phyloP scores from a whole-genome alignment of 495 filamentous ascomycete species.

The Extremus antarcticus region DNA sequence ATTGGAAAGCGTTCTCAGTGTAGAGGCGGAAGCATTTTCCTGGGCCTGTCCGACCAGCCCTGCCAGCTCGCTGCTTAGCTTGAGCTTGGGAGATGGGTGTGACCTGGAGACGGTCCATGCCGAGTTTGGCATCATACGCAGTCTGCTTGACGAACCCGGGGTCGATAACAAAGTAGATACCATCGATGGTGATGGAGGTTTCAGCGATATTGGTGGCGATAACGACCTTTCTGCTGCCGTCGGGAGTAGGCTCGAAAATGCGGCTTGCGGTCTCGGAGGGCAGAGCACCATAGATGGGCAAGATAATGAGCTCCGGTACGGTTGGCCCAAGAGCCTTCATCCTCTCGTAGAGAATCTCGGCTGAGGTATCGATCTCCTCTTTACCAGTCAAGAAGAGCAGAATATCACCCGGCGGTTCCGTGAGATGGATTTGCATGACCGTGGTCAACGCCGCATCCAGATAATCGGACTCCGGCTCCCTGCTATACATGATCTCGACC shows the following conservation, averaged over 20 bases:
- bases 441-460: conserved; percentile 90
- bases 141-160: conserved; percentile 98
- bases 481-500: conserved; percentile 87
- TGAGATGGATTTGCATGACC: conserved; percentile 96
- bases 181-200: conserved; percentile 93
- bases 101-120: conserved; percentile 93
- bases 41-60: conserved; percentile 72
- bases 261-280: conserved; percentile 87
- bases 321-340: conserved; percentile 91
- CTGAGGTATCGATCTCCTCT: conserved; percentile 94
- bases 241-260: conserved; percentile 88
- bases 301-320: conserved; percentile 84
- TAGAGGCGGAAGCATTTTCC: conserved; percentile 96
- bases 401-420: conserved; percentile 83
- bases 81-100: conserved; percentile 95
- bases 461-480: conserved; percentile 93
- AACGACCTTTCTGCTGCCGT: conserved; percentile 84
- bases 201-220: conserved; percentile 99
- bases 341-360: conserved; percentile 83
- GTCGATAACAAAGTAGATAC: conserved; percentile 95
- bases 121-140: conserved; percentile 90
- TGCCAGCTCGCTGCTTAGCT: conserved; percentile 72
- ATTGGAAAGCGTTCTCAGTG: conserved; percentile 90
- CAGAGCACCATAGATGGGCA: conserved; percentile 88
- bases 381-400: conserved; percentile 92